Base-by-base conservation (phyloP, 768 basidiomycete genomes). In the Cubamyces lactineus region DNA sequence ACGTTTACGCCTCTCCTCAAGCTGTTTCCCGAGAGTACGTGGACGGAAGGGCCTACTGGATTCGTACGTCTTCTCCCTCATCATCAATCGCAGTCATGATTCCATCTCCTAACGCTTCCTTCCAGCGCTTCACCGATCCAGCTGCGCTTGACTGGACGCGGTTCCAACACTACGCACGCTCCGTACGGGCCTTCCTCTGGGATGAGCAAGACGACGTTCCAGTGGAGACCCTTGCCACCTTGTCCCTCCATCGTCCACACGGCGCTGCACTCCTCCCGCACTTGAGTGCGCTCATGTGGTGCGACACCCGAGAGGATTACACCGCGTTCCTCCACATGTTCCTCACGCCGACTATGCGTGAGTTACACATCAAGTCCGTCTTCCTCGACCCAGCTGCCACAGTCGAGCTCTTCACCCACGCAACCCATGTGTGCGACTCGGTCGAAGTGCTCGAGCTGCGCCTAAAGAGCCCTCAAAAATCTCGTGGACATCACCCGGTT, bases 101-200 rank as follows among this genome's bases (percentile, higher is more conserved):
- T 23, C 13, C 5, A 8, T 28, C 15, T 8, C 30, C 51, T 47
- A 5, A 53, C 23, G 19, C 16, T 21, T 5, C 1, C 40, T 16
- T 16, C 28, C 9, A 42, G 47, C 53, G 42, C 26, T 30, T 61
- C 24, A 39, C 12, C 26, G 21, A 28, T 0, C 49, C 48, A 1
- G 42, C 21, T n/a, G 19, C 12, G 2, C 53, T 61, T 7, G 47
- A 50, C 5, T 61, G 60, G 60, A 50, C 47, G 8, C 60, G 60
- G 1, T 61, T 55, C 48, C 4, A 40, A n/a, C 39, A 49, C 9
- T 49, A 55, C 47, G 60, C 60, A 5, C 39, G 24, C 16, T 40
- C 54, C 53, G 60, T 61, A 9, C 46, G 60, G 11, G 2, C 2
- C 38, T 24, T 61, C 47, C 11, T 19, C 26, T 61, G 60, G 60